These are phyloP conservation scores for Filobasidium wieringae DNA, from an alignment of 768 basidiomycete species.

Conservation along the genomic window DNA sequence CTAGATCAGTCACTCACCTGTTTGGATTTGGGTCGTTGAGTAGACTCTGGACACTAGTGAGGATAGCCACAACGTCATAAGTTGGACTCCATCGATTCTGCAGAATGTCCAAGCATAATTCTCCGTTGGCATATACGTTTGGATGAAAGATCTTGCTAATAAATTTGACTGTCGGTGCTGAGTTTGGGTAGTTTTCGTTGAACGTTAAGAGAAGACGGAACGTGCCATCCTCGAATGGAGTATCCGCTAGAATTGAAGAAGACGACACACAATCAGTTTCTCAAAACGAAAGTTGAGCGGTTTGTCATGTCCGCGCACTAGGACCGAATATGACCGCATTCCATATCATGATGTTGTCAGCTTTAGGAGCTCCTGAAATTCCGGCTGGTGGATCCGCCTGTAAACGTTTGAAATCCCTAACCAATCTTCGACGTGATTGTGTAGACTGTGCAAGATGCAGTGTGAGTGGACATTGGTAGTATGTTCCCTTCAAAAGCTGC, in stretches of 20 bases:
- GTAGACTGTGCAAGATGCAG: too few species aligned
- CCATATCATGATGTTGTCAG: conserved; percentile 99
- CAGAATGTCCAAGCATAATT: conserved; percentile 93
- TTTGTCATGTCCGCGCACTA: conserved; percentile 46
- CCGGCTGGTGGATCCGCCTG: conserved; percentile 91
- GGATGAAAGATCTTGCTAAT: conserved; percentile 96
- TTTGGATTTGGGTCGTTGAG: conserved; percentile 97
- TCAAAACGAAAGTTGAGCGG: background rate
- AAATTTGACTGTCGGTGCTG: conserved; percentile 94
- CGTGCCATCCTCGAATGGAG: conserved; percentile 97
- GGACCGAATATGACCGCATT: conserved; percentile 99
- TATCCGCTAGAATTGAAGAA: conserved; percentile 56
- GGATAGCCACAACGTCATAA: conserved; percentile 95
- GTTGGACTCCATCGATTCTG: conserved; percentile 99
- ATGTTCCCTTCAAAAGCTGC: too few species aligned
- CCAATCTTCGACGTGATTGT: conserved; percentile 84
- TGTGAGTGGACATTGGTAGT: too few species aligned
- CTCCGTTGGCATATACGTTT: conserved; percentile 96
- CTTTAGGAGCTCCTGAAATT: conserved; percentile 90
- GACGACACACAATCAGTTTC: background rate
- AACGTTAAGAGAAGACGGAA: conserved; percentile 93
- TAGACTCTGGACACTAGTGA: conserved; percentile 89
- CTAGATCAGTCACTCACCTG: conserved; percentile 39
- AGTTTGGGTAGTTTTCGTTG: conserved; percentile 97
- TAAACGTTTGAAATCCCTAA: conserved; percentile 93